These are phyloP conservation scores for Colletotrichum spaethianum DNA, from an alignment of 2,329 filamentous ascomycete genomes.

Conservation along the genomic window DNA sequence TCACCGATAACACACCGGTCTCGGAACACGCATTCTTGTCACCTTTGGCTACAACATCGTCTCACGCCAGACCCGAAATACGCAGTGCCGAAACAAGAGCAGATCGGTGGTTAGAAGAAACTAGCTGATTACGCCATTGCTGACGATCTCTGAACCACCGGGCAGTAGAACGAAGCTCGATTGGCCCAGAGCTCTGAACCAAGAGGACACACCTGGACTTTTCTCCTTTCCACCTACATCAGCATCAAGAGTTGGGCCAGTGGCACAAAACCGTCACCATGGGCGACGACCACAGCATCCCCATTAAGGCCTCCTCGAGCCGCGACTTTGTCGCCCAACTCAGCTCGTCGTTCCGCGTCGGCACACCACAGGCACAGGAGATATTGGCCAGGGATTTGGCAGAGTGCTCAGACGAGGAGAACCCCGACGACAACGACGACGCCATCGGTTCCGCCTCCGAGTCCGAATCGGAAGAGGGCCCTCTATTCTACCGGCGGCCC, in stretches of 20 bases:
- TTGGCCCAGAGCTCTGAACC: neutral
- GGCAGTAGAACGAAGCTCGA: neutral
- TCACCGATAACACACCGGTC: constrained; percentile 21
- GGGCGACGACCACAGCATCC: constrained; percentile 37
- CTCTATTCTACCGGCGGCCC: constrained; percentile 79
- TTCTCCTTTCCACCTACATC: neutral
- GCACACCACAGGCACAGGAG: constrained; percentile 77
- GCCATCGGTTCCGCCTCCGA: constrained; percentile 50
- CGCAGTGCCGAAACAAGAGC: constrained; percentile 8
- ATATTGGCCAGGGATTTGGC: constrained; percentile 77
- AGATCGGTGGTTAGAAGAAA: neutral
- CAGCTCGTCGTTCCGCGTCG: constrained; percentile 67
- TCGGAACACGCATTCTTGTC: constrained; percentile 10
- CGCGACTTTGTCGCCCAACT: constrained; percentile 50
- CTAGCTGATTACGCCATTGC: neutral
- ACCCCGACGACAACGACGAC: constrained; percentile 49
- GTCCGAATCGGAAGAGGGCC: constrained; percentile 56
- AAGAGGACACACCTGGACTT: neutral
- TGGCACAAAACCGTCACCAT: constrained; percentile 22
- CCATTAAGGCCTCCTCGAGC: constrained; percentile 40
- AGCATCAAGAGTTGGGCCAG: neutral
- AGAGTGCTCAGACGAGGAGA: constrained; percentile 68
- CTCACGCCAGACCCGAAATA: constrained; percentile 15
- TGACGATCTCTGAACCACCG: neutral
- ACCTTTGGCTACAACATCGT: constrained; percentile 8